phyloP scores from a whole-genome alignment of 1,284 basidiomycete genomes.

The Trichosporon sp. region DNA sequence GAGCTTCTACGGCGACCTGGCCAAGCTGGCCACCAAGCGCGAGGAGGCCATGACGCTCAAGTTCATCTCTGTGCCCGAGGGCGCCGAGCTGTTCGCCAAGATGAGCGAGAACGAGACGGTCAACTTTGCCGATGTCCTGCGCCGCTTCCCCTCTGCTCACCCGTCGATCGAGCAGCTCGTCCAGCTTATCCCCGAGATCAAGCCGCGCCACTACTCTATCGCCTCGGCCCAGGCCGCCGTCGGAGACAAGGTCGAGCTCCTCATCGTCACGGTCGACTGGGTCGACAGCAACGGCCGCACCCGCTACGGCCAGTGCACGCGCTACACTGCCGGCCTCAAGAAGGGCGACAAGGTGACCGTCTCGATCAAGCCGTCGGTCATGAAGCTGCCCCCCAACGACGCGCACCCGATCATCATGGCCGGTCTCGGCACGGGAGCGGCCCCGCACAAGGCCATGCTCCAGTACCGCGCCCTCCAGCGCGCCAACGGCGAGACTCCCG shows the following conservation, averaged over 20 bases:
- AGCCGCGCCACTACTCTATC: constrained; percentile 97
- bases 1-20: constrained; percentile 86
- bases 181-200: constrained; percentile 84
- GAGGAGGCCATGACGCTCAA: constrained; percentile 76
- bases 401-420: constrained; percentile 96
- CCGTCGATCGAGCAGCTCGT: constrained; percentile 78
- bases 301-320: constrained; percentile 91
- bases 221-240: constrained; percentile 91
- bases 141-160: constrained; percentile 70
- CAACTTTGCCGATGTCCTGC: constrained; percentile 83
- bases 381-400: constrained; percentile 87
- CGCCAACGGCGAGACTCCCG: constrained; percentile 69
- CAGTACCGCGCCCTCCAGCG: constrained; percentile 85
- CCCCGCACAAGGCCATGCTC: constrained; percentile 96
- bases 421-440: constrained; percentile 90
- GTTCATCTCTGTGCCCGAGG: constrained; percentile 92
- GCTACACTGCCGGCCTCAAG: constrained; percentile 79
- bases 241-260: constrained; percentile 85
- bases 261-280: constrained; percentile 98
- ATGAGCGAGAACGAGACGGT: constrained; percentile 90
- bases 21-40: constrained; percentile 65
- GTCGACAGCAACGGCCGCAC: constrained; percentile 66
- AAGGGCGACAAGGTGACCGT: constrained; percentile 92
- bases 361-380: constrained; percentile 96
- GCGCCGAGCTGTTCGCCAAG: constrained; percentile 88